Evolutionary conservation across 1,284 basidiomycete species (phyloP), one percentile per base, ranked within the genome.

Genomic region (Sanghuangporus baumii): DNA sequence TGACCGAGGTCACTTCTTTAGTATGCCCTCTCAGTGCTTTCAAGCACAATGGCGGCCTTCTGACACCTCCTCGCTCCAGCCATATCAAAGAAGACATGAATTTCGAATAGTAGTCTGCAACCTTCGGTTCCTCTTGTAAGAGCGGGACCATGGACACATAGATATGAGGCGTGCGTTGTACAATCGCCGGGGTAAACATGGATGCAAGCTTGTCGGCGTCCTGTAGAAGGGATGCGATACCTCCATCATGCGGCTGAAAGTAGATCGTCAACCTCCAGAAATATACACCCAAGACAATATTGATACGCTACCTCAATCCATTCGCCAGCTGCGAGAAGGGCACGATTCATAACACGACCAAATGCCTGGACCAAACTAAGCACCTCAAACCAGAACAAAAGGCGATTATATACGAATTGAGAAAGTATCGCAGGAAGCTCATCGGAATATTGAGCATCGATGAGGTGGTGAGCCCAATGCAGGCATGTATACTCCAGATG

Each of bases 71-170:
- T 11, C 48, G 48, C 12, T 50, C 20, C 7, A 50, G 6, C 48
- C 14, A 20, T 8, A 50, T 23, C 20, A 50, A 12, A 5, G 48
- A 20, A 14, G 18, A 11, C 5, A 31, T 9, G 8, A 7, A 16
- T 23, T 50, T 50, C n/a, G 36, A 12, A 41, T 62, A 62, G 23
- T 43, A 43, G 3, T 40, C 34, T 12, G 60, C 34, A 20, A 62
- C 38, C 18, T 14, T 26, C n/a, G 60, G 57, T 16, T 36, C 55
- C 64, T 61, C 8, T 18, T 67, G 66, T 26, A 66, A 50, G 56
- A 69, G 69, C 3, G 61, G 61, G n/a, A 70, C 23, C 23, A 67
- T 66, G 31, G 69, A 70, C 12, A 70, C n/a, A 63, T 70, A 70
- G 23, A 71, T 69, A 51, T 71, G 69, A 5, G 69, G 68, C 6